A percentile compares a stretch with the other conserved stretches of the same genome.
Conservation (phyloP, 768 basidiomycete genomes). For the Mycena olivaceomarginata region DNA sequence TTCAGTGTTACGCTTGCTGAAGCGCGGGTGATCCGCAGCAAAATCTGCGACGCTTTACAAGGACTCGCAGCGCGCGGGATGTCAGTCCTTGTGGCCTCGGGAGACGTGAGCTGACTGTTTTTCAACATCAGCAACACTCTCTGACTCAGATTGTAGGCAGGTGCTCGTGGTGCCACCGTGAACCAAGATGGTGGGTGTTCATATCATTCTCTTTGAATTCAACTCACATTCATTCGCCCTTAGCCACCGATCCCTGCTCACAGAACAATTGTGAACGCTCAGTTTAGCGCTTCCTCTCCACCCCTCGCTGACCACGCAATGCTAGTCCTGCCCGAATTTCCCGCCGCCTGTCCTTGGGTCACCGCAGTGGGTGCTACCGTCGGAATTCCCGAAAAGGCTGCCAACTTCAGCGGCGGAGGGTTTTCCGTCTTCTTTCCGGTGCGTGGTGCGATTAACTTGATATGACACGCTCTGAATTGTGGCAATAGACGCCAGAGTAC, state of each 20-base stretch:
- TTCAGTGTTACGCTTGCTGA: slow-evolving; percentile 61
- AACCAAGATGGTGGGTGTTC: slow-evolving; percentile 32
- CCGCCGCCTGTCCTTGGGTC: slow-evolving; percentile 36
- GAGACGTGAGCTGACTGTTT: slow-evolving; percentile 29
- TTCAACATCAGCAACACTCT: slow-evolving; percentile 20
- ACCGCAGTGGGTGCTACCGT: slow-evolving; percentile 34
- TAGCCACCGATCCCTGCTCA: slow-evolving; percentile 31
- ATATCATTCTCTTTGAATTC: slow-evolving; percentile 30
- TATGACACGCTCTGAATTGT: slow-evolving; percentile 8
- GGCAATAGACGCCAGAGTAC: slow-evolving; percentile 52
- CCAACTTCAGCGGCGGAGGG: slow-evolving; percentile 56
- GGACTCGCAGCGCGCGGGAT: slow-evolving; percentile 22
- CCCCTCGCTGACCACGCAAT: slow-evolving; percentile 32
- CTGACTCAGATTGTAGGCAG: slow-evolving; percentile 31
- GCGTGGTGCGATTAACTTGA: slow-evolving; percentile 17
- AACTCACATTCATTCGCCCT: slow-evolving; percentile 30
- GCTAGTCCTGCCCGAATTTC: slow-evolving; percentile 55
- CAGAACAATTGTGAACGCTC: slow-evolving; percentile 31
- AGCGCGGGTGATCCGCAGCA: slow-evolving; percentile 47
- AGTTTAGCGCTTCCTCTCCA: slow-evolving; percentile 32
- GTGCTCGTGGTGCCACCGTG: slow-evolving; percentile 36
- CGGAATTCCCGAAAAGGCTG: slow-evolving; percentile 30
- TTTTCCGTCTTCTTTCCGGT: slow-evolving; percentile 61
- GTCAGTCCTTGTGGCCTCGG: slow-evolving; percentile 52
- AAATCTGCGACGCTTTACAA: slow-evolving; percentile 30